Percentiles rank a stretch among this genome's conserved stretches.
These are phyloP conservation scores for Termitomyces sp. DNA, from an alignment of 768 basidiomycete species.

Conservation along the genomic window DNA sequence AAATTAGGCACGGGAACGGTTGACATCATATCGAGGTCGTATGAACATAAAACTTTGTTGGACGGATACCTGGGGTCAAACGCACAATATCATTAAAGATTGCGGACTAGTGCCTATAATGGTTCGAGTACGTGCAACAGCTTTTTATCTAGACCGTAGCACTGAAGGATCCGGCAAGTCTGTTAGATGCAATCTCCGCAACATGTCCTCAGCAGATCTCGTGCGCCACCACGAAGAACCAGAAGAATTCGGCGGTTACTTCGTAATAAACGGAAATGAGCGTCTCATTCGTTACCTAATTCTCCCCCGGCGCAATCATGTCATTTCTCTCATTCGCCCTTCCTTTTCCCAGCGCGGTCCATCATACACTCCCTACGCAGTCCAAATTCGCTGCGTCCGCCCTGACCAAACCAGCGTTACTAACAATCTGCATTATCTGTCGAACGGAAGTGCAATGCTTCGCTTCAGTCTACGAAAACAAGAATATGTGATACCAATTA, in stretches of 20 bases:
- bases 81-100: slow-evolving; percentile 70
- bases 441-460: slow-evolving; percentile 94
- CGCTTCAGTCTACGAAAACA: slow-evolving; percentile 97
- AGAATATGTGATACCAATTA: slow-evolving; percentile 97
- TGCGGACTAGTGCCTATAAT: slow-evolving; percentile 95
- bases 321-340: slow-evolving; percentile 86
- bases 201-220: slow-evolving; percentile 79
- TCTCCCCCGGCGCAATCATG: slow-evolving; percentile 92
- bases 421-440: slow-evolving; percentile 96
- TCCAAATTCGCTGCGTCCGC: slow-evolving; percentile 93
- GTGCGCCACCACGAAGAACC: slow-evolving; percentile 92
- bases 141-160: background rate
- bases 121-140: slow-evolving; percentile 70
- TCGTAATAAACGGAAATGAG: slow-evolving; percentile 98
- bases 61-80: slow-evolving; percentile 68
- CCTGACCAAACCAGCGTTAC: slow-evolving; percentile 91
- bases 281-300: slow-evolving; percentile 97
- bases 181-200: slow-evolving; percentile 85
- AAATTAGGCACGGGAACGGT: slow-evolving; percentile 81
- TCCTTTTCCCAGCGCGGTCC: slow-evolving; percentile 91
- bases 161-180: slow-evolving; percentile 45
- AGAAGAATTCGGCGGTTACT: slow-evolving; percentile 98
- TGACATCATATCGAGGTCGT: slow-evolving; percentile 87
- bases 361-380: slow-evolving; percentile 90
- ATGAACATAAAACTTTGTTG: slow-evolving; percentile 87